Conservation (phyloP, 495 filamentous ascomycete species). For the Alectoria sarmentosa region DNA sequence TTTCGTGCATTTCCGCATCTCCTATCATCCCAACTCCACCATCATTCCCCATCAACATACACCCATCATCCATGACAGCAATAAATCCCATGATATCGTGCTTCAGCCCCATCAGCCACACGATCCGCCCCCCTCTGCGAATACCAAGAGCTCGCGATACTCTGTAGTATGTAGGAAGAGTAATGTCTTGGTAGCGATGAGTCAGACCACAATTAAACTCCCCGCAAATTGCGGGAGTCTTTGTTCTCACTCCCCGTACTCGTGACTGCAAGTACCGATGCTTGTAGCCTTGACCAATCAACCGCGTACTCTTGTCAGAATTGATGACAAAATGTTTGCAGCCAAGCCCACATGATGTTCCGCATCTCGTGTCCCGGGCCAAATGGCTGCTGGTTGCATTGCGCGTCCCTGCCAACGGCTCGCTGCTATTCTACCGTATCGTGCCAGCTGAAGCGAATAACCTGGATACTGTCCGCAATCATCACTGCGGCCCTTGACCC, state of each 20-base stretch:
- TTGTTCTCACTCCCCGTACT: not conserved
- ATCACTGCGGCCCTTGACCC: not conserved
- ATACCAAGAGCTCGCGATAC: not conserved
- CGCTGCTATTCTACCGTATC: not conserved
- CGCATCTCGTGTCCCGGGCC: not conserved
- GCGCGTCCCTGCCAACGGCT: slow-evolving; percentile 5
- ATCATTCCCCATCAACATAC: too few species aligned
- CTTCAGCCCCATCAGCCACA: not conserved
- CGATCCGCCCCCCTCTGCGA: not conserved
- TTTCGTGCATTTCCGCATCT: not conserved
- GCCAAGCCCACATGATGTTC: not conserved
- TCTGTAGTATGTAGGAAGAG: too few species aligned
- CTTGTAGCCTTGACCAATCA: not conserved
- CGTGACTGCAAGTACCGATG: not conserved
- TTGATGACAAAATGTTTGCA: not conserved
- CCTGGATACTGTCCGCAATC: not conserved
- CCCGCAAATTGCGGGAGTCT: not conserved
- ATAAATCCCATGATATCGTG: not conserved
- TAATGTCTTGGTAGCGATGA: not conserved
- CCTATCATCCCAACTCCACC: not conserved
- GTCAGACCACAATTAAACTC: not conserved
- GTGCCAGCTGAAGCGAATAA: slow-evolving; percentile 12
- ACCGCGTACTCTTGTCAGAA: not conserved
- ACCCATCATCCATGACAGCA: too few species aligned
- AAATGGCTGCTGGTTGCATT: not conserved